These are phyloP conservation scores for Aspergillus sp. DNA, from an alignment of 2,329 filamentous ascomycete species.

Conservation along the genomic window DNA sequence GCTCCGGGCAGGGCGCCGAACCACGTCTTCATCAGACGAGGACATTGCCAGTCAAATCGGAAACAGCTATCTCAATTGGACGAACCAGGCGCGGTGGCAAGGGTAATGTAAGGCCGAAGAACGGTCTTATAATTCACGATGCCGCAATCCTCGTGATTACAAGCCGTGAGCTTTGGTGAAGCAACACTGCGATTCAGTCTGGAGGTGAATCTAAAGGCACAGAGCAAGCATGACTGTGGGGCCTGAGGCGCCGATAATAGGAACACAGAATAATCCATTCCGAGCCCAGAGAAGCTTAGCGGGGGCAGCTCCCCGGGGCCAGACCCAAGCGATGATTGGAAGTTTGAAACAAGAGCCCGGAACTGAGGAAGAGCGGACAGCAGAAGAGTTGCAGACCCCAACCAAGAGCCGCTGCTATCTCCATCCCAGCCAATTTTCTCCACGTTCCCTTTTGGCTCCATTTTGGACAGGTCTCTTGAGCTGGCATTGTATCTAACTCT, in stretches of 20 bases:
- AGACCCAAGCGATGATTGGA: constrained; percentile 18
- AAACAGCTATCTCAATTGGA: not conserved
- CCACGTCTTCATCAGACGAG: constrained; percentile 39
- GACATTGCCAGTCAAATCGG: constrained; percentile 28
- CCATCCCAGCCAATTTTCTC: constrained; percentile 5
- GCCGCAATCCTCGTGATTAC: not conserved
- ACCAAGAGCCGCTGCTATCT: constrained; percentile 8
- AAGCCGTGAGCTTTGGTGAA: not conserved
- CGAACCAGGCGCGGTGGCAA: not conserved
- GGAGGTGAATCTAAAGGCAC: not conserved
- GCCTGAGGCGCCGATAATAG: constrained; percentile 10
- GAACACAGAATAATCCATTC: constrained; percentile 25
- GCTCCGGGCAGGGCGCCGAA: constrained; percentile 35
- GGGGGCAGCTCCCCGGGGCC: constrained; percentile 19
- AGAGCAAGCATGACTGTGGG: not conserved
- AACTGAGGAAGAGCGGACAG: not conserved
- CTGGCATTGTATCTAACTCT: not conserved
- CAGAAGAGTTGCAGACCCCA: not conserved
- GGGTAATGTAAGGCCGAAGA: not conserved
- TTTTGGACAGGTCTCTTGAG: constrained; percentile 6
- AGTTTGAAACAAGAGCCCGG: not conserved
- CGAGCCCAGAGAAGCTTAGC: constrained; percentile 24
- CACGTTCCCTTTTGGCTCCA: constrained; percentile 2
- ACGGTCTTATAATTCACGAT: not conserved
- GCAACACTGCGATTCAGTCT: not conserved